Conservation (phyloP, 257 asterid genomes). For the Solanum gandarillasii region DNA sequence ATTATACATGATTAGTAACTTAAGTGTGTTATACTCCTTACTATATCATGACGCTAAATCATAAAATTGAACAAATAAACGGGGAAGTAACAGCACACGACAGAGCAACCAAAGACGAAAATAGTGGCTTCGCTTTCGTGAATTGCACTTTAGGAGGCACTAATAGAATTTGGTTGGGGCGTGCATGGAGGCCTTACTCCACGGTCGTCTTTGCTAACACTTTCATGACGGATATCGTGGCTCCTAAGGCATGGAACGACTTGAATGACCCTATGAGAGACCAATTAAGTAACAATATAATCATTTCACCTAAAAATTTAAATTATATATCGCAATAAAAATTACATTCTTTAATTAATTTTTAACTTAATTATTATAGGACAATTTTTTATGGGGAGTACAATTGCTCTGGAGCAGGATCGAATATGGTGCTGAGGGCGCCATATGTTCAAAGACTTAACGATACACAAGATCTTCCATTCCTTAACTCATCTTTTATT, state of each 20-base stretch:
- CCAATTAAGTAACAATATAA: constrained; percentile 15
- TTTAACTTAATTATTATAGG: constrained; percentile 8
- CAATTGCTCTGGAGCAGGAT: constrained; percentile 70
- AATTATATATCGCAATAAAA: neutral
- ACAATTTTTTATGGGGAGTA: constrained; percentile 80
- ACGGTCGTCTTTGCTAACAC: constrained; percentile 63
- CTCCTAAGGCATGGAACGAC: constrained; percentile 86
- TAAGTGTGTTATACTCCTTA: no score
- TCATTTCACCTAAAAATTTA: neutral
- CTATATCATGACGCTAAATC: no score
- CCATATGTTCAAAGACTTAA: constrained; percentile 58
- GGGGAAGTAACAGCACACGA: constrained; percentile 80
- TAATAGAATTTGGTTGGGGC: constrained; percentile 77
- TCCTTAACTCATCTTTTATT: constrained; percentile 51
- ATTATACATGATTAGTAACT: no score
- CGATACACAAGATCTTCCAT: constrained; percentile 56
- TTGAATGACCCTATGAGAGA: constrained; percentile 80
- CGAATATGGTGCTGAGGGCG: constrained; percentile 40
- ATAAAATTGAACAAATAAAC: no score
- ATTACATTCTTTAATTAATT: no score
- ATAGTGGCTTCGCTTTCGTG: neutral
- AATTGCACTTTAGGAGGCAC: constrained; percentile 75
- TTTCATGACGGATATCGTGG: constrained; percentile 64
- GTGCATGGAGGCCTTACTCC: constrained; percentile 94
- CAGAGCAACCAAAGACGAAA: constrained; percentile 63